Evolutionary conservation across 192 early-diverging fungal genomes (phyloP), one percentile per base, ranked within the genome.

Genomic region (Gamsiella multidivaricata): DNA sequence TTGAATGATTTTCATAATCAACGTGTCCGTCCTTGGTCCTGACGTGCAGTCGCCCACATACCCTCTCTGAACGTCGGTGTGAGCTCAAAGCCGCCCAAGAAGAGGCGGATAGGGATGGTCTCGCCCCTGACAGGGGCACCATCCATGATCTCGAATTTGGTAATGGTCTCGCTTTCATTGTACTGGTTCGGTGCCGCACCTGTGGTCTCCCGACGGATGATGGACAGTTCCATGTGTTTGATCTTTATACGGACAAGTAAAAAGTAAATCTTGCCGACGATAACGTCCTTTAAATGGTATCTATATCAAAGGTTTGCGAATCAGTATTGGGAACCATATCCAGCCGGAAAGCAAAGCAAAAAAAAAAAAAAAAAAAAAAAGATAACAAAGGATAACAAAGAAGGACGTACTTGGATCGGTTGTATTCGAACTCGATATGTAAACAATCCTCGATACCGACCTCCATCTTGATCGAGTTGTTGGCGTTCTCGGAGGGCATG

Each of bases 91-190:
- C 97, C 98, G 49, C 93, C 92, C 33, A 99, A 85, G 78, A 98
- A 98, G 43, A 99, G 83, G 29, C 98, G 93, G 70, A 99, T 99
- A 42, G 98, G 98, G 76, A 99, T 98, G 3, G 95, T 97, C 81
- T 99, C 98, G 23, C 94, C 74, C 61, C 91, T 88, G 15, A 97
- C 96, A 29, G 98, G 97, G 23, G 96, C 97, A 10, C 98, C 98
- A 78, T 99, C 98, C 98, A 99, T 99, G 78, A 99, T 99, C 81
- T 99, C 98, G 81, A 97, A 99, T 82, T 96, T 97, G 55, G 96
- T 98, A 51, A 99, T 93, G 0, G 96, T 98, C 83, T 99, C 98
- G 81, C 93, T 95, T 84, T 99, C 98, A 82, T 98, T 98, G 85
- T 97, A 97, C 76, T 97, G 93, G 75, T 98, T 98, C 20, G 95